Conservation (phyloP, 306 rosid species). For the Dalbergia cochinchinensis region DNA sequence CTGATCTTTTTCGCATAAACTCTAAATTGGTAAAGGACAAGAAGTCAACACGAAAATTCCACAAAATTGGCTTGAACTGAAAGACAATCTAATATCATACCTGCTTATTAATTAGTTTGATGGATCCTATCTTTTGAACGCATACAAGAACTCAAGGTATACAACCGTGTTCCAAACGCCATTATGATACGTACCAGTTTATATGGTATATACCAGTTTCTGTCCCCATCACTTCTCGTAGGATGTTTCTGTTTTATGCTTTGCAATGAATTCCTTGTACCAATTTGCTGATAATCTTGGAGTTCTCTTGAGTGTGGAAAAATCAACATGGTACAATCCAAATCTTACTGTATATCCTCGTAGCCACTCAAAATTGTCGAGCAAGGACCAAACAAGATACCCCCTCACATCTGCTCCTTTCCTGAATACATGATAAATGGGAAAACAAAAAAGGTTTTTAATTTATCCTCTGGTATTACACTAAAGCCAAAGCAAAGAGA, state of each 20-base stretch:
- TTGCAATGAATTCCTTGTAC: slow-evolving; percentile 57
- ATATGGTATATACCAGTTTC: neutral
- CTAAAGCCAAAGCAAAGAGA: too few species aligned
- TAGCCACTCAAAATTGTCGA: slow-evolving; percentile 63
- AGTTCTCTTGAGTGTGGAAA: slow-evolving; percentile 57
- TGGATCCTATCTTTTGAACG: neutral
- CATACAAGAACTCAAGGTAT: neutral
- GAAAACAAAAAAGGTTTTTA: neutral
- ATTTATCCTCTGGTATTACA: neutral
- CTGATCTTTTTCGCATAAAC: neutral
- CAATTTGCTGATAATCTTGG: slow-evolving; percentile 59
- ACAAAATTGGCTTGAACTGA: neutral
- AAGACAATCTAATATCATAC: neutral
- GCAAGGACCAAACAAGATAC: slow-evolving; percentile 71
- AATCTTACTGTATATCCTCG: slow-evolving; percentile 50
- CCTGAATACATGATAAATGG: slow-evolving; percentile 30
- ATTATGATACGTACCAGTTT: neutral
- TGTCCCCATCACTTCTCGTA: neutral
- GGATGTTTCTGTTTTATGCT: slow-evolving; percentile 35
- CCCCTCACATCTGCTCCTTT: slow-evolving; percentile 70
- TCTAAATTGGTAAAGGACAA: neutral
- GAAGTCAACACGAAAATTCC: neutral
- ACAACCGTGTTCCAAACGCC: neutral
- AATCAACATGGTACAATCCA: slow-evolving; percentile 57
- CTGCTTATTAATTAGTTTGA: neutral